These are phyloP conservation scores for Crataegus laevigata DNA, from an alignment of 306 rosid species.

Conservation along the genomic window DNA sequence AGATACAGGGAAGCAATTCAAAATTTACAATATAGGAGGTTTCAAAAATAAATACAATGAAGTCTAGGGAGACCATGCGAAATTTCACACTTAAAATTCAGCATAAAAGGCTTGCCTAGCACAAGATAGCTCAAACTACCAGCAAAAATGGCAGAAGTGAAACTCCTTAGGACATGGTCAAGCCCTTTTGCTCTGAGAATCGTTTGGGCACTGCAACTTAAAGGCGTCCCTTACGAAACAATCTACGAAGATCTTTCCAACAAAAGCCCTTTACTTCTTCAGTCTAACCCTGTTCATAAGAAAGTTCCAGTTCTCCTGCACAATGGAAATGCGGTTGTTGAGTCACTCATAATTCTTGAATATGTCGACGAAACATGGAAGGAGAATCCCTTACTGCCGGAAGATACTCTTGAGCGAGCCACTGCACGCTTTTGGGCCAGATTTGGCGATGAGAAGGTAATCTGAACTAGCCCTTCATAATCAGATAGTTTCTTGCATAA, in stretches of 20 bases:
- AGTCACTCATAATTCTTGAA: conserved; percentile 26
- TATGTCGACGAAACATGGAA: conserved; percentile 33
- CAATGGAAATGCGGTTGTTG: conserved; percentile 21
- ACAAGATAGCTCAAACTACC: neutral
- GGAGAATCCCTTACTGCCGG: conserved; percentile 22
- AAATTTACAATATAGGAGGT: neutral
- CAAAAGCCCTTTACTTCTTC: conserved; percentile 32
- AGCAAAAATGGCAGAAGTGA: conserved; percentile 14
- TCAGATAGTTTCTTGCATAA: neutral
- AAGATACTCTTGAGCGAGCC: conserved; percentile 14
- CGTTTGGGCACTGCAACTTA: conserved; percentile 31
- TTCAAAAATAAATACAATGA: neutral
- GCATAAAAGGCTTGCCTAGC: neutral
- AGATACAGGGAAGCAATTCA: neutral
- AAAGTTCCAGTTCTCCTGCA: conserved; percentile 30
- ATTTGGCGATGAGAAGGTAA: conserved; percentile 21
- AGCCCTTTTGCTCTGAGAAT: conserved; percentile 22
- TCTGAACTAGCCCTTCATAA: neutral
- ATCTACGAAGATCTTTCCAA: conserved; percentile 29
- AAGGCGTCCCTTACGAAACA: conserved; percentile 21
- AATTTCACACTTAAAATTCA: neutral
- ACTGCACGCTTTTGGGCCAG: conserved; percentile 32
- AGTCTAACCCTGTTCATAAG: conserved; percentile 20
- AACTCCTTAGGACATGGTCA: conserved; percentile 27
- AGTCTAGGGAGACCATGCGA: neutral